Percentiles rank a stretch among this genome's conserved stretches.
Conservation (phyloP, 176 grass and related monocot species). For the Oryza punctata region DNA sequence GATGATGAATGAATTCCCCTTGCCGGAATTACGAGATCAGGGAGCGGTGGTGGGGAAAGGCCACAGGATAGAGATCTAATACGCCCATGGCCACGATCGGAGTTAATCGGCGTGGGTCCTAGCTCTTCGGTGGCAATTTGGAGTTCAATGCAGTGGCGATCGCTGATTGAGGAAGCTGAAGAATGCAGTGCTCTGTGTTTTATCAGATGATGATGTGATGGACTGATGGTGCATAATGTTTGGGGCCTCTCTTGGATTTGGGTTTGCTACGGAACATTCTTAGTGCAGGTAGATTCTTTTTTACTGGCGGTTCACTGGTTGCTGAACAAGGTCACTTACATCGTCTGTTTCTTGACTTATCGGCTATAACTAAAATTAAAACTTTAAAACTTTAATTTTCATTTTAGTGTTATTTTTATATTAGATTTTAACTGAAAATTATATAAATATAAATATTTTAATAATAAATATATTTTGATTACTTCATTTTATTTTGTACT, state of each 20-base stretch:
- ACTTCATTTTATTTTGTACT: too few relatives aligned
- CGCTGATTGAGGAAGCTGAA: background rate
- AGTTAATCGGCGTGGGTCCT: background rate
- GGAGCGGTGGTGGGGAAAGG: slow-evolving; percentile 21
- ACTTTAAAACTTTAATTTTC: too few relatives aligned
- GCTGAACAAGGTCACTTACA: background rate
- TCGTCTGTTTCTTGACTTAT: too few relatives aligned
- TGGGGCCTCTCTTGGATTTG: background rate
- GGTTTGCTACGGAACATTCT: background rate
- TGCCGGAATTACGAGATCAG: slow-evolving; percentile 7
- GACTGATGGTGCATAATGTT: background rate
- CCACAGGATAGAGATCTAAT: too few relatives aligned
- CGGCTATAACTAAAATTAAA: too few relatives aligned
- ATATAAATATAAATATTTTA: too few relatives aligned
- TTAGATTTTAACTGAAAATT: too few relatives aligned
- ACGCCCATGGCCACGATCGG: background rate
- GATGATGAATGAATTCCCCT: background rate
- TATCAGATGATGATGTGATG: background rate
- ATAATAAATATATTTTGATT: too few relatives aligned
- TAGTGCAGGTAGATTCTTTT: background rate
- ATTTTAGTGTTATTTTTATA: too few relatives aligned
- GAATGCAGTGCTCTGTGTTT: background rate
- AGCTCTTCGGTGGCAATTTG: background rate
- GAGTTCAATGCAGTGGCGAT: background rate
- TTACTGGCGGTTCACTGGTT: background rate